Base-by-base conservation (phyloP, 441 rosid species). In the Pelargonium citronellum region DNA sequence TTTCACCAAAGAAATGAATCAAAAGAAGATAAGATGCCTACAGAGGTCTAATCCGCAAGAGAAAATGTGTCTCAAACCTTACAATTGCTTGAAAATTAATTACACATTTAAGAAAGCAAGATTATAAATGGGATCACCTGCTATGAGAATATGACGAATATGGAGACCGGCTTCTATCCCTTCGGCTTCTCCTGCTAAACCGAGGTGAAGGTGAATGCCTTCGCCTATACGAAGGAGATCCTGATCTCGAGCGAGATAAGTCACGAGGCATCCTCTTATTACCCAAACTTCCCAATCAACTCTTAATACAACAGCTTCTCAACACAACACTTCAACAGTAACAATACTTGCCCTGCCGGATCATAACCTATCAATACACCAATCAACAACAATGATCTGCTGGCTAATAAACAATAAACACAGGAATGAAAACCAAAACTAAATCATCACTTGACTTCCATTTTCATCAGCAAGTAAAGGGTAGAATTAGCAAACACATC, bases 101-200 rank as follows among this genome's bases (percentile, higher is more conserved):
- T 76, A 74, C 74, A 27, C 37, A 68, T 72, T 82, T 19, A 73
- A 11, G 2, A 30, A 30, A 74, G 73, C 62, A 72, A 81, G 60
- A 82, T 69, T 67, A 80, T 67, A 43, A 82, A 74, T 85, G 79
- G 86, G 90, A 83, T 89, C 95, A 94, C 98, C 98, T 94, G 95
- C 89, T 90, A 77, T 81, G 66, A 19, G 92, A 81, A 81, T 85
- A 81, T 62, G 91, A 86, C 1, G 92, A 79, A 81, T 89, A 85
- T 12, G 97, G 97, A 73, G 96, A 90, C 44, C 71, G 83, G 87
- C 95, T 90, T 76, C 87, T 81, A 63, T 91, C 97, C 80, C 91
- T 85, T 75, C 96, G 83, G 71, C 85, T 89, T 79, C 87, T 88
- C 81, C 89, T 80, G 83, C 85, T 85, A 82, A 86, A 82, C 82